Base-by-base conservation (phyloP, 805 yeast species). In the Zygosaccharomyces rouxii region DNA sequence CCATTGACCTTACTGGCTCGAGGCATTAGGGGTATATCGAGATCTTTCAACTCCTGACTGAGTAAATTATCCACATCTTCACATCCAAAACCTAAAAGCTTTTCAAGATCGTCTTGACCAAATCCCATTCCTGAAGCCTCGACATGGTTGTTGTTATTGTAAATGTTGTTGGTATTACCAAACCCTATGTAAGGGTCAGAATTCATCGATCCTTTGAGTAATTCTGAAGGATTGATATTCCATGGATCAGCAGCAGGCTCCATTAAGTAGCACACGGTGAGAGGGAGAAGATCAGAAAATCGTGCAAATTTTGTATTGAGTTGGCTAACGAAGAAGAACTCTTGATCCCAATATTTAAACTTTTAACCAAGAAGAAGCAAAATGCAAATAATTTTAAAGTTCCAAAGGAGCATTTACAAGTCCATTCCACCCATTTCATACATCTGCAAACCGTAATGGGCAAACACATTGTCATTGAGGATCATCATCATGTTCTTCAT, bases 11-110 rank as follows among this genome's bases (percentile, higher is more conserved):
- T 30, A 10, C 38, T 29, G 13, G 47, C 46, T 23, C 48, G 48
- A 11, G 67, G 64, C n/a, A 60, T 52, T 25, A 69, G 56, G 6
- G 87, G 84, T 39, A 84, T 84, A 55, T 78, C 86, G 50, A 84
- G 71, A 47, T 83, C 89, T 59, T 79, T 68, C 35, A 83, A 65
- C 2, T 85, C 75, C 53, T 80, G 81, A 35, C 78, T 78, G 49
- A 84, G 70, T 51, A 80, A 63, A 53, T 74, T 76, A 60, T 79
- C 84, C 30, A 80, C 69, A 26, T 81, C 78, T 45, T 75, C 73
- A 60, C 74, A 75, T 55, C 73, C 76, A 42, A 75, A 72, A 29
- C 77, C 71, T 38, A 69, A 59, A 49, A 66, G 59, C 30, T 69
- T 73, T 47, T 74, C 76, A 55, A 81, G 75, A 49, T 77, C 78